phyloP scores from a whole-genome alignment of 1,139 yeast species.

The Casaregolazyma lundiana region DNA sequence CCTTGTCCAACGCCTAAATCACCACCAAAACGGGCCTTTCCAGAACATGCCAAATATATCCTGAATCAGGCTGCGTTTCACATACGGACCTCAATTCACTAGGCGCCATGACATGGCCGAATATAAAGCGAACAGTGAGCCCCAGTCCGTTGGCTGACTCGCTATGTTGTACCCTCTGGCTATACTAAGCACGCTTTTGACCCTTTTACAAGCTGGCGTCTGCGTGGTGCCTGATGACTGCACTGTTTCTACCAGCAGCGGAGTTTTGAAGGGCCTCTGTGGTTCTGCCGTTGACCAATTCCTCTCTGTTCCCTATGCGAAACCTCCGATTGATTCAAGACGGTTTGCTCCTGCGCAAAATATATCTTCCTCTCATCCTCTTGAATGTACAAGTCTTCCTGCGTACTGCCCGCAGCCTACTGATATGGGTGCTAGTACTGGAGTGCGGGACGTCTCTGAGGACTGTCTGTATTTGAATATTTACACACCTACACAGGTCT shows the following conservation, averaged over 20 bases:
- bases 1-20: not conserved
- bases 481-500: conserved; percentile 20
- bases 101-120: not conserved
- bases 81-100: not conserved
- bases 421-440: not conserved
- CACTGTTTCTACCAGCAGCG: conserved; percentile 5
- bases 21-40: not conserved
- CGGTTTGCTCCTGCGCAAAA: conserved; percentile 17
- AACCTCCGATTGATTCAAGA: conserved; percentile 20
- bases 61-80: not conserved
- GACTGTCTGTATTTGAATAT: conserved; percentile 30
- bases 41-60: not conserved
- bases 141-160: not conserved
- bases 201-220: not conserved
- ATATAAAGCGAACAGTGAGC: too few species aligned
- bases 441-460: conserved; percentile 16
- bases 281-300: conserved; percentile 7
- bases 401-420: conserved; percentile 25
- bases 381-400: conserved; percentile 16
- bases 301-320: conserved; percentile 24
- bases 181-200: not conserved
- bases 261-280: conserved; percentile 7
- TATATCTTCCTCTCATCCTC: not conserved
- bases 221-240: not conserved
- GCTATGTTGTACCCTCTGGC: too few species aligned